These are phyloP conservation scores for Pochonia chlamydosporia DNA, from an alignment of 2,329 filamentous ascomycete genomes.

Conservation along the genomic window DNA sequence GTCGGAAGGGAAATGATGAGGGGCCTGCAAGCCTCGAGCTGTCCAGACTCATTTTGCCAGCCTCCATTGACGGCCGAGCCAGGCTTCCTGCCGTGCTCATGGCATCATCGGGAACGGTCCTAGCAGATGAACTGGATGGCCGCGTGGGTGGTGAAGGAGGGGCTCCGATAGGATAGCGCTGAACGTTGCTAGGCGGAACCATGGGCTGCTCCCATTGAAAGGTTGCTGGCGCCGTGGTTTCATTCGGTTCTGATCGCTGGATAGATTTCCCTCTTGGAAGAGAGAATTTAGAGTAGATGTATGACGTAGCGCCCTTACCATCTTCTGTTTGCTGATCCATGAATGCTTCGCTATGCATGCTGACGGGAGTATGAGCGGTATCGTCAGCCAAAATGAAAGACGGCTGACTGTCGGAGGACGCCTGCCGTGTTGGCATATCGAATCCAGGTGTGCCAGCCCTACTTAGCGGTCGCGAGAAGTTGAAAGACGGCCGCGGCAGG, in stretches of 20 bases:
- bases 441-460: conserved; percentile 56
- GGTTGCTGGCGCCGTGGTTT: conserved; percentile 44
- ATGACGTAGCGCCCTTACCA: conserved; percentile 54
- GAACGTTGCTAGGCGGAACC: conserved; percentile 33
- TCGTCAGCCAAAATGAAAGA: conserved; percentile 61
- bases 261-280: conserved; percentile 77
- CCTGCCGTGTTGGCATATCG: conserved; percentile 55
- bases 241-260: conserved; percentile 60
- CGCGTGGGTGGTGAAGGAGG: conserved; percentile 58
- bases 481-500: conserved; percentile 71
- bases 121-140: conserved; percentile 50
- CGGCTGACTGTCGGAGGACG: conserved; percentile 62
- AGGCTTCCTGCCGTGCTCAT: conserved; percentile 23
- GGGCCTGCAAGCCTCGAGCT: conserved; percentile 31
- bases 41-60: conserved; percentile 45
- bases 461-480: conserved; percentile 90
- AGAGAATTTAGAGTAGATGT: conserved; percentile 79
- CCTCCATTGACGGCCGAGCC: conserved; percentile 42
- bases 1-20: conserved; percentile 38
- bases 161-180: conserved; percentile 37
- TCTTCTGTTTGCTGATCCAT: conserved; percentile 45
- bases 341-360: conserved; percentile 66
- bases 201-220: conserved; percentile 59
- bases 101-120: conserved; percentile 31
- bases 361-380: conserved; percentile 61